A percentile compares a stretch with the other conserved stretches of the same genome.
phyloP scores from a whole-genome alignment of 2,329 filamentous ascomycete genomes.

The Fusarium sp. region DNA sequence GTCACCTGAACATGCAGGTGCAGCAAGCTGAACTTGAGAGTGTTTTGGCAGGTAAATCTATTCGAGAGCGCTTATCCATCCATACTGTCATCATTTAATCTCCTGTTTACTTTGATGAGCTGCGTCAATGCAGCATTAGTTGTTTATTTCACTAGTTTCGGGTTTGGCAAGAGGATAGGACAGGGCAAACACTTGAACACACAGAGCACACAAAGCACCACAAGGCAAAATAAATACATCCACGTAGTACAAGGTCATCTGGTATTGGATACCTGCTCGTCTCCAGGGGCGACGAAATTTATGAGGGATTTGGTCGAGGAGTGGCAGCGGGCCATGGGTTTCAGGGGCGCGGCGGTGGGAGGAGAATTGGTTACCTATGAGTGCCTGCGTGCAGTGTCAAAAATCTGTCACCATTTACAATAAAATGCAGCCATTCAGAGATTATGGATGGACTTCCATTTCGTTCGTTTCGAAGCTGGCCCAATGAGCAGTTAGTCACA shows the following conservation, averaged over 20 bases:
- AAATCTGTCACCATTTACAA: not conserved
- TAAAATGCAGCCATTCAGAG: not conserved
- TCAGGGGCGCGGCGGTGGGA: not conserved
- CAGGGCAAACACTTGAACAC: conserved; percentile 15
- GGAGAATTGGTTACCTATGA: not conserved
- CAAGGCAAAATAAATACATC: not conserved
- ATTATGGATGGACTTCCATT: too few relatives aligned
- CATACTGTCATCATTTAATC: fast-evolving
- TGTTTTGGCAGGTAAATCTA: not conserved
- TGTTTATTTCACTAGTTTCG: conserved; percentile 1
- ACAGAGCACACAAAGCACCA: fast-evolving
- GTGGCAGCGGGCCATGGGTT: not conserved
- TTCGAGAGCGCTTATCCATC: not conserved
- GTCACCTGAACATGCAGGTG: not conserved
- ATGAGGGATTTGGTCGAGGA: conserved; percentile 13
- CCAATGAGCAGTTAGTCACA: not conserved
- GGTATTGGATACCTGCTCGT: not conserved
- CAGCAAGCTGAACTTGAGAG: not conserved
- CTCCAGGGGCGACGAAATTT: not conserved
- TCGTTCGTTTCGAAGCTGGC: not conserved
- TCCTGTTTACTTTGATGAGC: fast-evolving
- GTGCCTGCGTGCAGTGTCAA: conserved; percentile 1
- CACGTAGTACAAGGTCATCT: fast-evolving
- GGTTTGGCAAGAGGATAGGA: not conserved
- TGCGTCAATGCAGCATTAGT: not conserved